phyloP scores from a whole-genome alignment of 2,329 filamentous ascomycete species.

The Sporothrix luriei region DNA sequence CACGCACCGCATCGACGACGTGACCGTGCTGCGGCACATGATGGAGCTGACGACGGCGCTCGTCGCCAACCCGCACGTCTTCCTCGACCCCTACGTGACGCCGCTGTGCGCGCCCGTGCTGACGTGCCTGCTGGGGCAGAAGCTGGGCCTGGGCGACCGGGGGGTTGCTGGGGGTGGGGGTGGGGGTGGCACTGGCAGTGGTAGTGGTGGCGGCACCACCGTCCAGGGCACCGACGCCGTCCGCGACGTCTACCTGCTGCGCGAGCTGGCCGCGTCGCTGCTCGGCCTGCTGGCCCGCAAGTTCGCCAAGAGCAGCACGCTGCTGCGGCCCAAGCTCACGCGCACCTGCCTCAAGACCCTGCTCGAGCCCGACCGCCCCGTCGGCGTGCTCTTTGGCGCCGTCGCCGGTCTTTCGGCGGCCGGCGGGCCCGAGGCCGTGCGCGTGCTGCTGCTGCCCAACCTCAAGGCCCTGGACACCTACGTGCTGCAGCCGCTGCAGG shows the following conservation, averaged over 20 bases:
- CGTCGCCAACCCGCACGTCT: slow-evolving; percentile 80
- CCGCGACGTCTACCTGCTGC: slow-evolving; percentile 73
- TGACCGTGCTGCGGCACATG: slow-evolving; percentile 86
- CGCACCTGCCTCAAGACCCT: slow-evolving; percentile 93
- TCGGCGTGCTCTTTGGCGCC: slow-evolving; percentile 86
- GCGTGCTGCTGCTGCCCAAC: slow-evolving; percentile 59
- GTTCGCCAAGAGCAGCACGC: slow-evolving; percentile 77
- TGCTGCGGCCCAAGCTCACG: slow-evolving; percentile 83
- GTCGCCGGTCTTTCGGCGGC: slow-evolving; percentile 77
- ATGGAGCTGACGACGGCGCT: slow-evolving; percentile 87
- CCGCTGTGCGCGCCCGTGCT: slow-evolving; percentile 81
- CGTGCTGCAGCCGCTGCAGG: slow-evolving; percentile 59
- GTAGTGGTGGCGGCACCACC: slow-evolving; percentile 40
- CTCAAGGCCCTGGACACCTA: slow-evolving; percentile 57
- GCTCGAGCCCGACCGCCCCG: slow-evolving; percentile 79
- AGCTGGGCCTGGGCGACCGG: slow-evolving; percentile 58
- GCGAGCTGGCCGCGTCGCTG: slow-evolving; percentile 81
- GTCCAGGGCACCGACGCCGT: slow-evolving; percentile 55
- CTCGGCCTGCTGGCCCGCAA: slow-evolving; percentile 77
- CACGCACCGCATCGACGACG: slow-evolving; percentile 87
- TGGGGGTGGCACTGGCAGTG: slow-evolving; percentile 43
- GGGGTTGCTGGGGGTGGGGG: slow-evolving; percentile 51
- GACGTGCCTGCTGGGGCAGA: slow-evolving; percentile 85
- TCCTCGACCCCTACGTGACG: slow-evolving; percentile 64
- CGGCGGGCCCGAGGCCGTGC: slow-evolving; percentile 65